Base-by-base conservation (phyloP, 1,284 basidiomycete species). In the Cystobasidium sp. region DNA sequence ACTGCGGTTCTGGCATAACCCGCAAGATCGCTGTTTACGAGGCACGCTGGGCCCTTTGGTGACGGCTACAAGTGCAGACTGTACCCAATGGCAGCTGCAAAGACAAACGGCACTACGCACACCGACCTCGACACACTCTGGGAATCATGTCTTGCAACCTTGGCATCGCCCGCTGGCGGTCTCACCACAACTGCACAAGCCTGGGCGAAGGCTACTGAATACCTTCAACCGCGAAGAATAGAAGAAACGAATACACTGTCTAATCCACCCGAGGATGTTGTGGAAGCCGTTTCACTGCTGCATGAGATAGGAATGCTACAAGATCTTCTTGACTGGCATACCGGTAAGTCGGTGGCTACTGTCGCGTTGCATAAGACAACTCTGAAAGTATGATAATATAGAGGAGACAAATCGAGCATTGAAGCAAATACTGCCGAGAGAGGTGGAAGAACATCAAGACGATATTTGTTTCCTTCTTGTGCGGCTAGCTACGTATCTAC, bases 291-390 rank as follows among this genome's bases (percentile, higher is more conserved):
- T 14, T n/a, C 59, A 6, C 12, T 47, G 16, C 49, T 78, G 22
- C 53, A 74, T 8, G 20, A 56, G n/a, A 52, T 58, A 3, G 69
- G 69, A 16, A 43, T 75, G 65, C 85, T 92, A 56, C 84, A 86
- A 18, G 82, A 82, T 10, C 90, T 92, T 69, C 86, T 92, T 31
- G 80, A 84, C 10, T 80, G 81, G 44, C 86, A 86, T 78, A 88
- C 91, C 85, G 76, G 79, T 49, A 83, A 85, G 71, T 91, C 88
- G 61, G 47, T 12, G 31, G 7, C 4, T 53, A 31, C 24, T 16
- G 14, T 70, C 68, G 20, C n/a, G 55, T 43, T 1, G 20, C 31
- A 12, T 37, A 31, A 24, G 39, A 22, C 43, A 59, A 41, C n/a
- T 56, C 56, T 41, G 18, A 9, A 63, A 7, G 14, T 31, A 31